Evolutionary conservation across 305 asterid species (phyloP).

Genomic region (Solanum aculeatissimum): DNA sequence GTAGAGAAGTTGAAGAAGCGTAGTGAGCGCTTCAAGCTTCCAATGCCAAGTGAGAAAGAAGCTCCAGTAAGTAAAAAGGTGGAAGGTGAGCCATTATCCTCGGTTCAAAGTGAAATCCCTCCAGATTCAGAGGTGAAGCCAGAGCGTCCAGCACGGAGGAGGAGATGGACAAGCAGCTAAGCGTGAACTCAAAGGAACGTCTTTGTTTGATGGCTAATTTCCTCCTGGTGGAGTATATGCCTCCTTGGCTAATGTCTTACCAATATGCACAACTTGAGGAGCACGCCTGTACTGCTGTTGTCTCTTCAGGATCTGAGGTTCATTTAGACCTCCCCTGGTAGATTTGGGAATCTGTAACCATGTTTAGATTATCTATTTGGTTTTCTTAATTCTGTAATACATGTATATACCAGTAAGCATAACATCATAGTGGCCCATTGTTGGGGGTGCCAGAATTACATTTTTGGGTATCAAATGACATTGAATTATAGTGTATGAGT

Average conservation of each 20-base stretch:
- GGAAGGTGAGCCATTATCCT: slow-evolving; percentile 43
- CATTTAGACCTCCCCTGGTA: not conserved
- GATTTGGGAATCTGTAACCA: not conserved
- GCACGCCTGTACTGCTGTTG: not conserved
- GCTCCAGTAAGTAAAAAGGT: slow-evolving; percentile 24
- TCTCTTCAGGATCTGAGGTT: not conserved
- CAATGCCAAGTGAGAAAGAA: slow-evolving; percentile 71
- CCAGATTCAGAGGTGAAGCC: slow-evolving; percentile 56
- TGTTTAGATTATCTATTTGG: not conserved
- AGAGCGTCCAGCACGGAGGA: slow-evolving; percentile 89
- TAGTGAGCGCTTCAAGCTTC: slow-evolving; percentile 90
- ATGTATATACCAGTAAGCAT: slow-evolving; percentile 20
- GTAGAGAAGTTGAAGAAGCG: slow-evolving; percentile 85
- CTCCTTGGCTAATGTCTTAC: not conserved
- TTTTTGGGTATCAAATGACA: not conserved
- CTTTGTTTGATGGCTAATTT: not conserved
- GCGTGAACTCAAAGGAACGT: not conserved
- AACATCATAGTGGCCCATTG: slow-evolving; percentile 12
- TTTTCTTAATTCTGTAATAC: slow-evolving; percentile 10
- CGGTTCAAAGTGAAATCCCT: slow-evolving; percentile 33
- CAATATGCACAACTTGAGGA: not conserved
- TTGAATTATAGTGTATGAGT: slow-evolving; percentile 5
- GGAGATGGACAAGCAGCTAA: slow-evolving; percentile 79
- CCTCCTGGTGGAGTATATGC: not conserved
- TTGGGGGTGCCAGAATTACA: slow-evolving; percentile 7